These are phyloP conservation scores for Aegilops sharonensis DNA, from an alignment of 176 grass and related monocot species.

Conservation along the genomic window DNA sequence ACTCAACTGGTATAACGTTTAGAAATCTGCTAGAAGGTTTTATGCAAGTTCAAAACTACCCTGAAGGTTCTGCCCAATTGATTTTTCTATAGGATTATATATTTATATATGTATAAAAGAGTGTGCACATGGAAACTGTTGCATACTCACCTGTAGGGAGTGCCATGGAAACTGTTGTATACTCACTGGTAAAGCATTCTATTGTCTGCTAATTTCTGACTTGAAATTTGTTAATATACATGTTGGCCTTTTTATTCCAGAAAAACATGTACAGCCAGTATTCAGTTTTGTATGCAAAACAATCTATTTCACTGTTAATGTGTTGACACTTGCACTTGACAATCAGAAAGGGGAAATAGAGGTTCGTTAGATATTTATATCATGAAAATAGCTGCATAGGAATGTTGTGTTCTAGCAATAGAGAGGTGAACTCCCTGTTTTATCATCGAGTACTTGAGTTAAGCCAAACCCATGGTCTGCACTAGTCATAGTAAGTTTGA, in stretches of 20 bases:
- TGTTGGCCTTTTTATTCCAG: background rate
- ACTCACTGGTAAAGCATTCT: background rate
- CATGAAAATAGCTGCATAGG: background rate
- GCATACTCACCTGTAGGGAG: background rate
- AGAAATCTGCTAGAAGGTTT: background rate
- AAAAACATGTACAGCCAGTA: background rate
- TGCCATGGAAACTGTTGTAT: background rate
- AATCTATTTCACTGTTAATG: slow-evolving; percentile 8
- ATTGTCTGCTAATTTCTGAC: slow-evolving; percentile 18
- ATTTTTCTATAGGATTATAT: background rate
- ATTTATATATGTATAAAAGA: background rate
- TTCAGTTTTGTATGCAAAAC: background rate
- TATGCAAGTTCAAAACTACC: background rate
- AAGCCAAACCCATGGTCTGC: slow-evolving; percentile 15
- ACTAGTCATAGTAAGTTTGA: background rate
- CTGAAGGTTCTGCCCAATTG: background rate
- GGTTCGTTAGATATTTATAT: background rate
- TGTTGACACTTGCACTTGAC: background rate
- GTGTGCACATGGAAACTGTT: background rate
- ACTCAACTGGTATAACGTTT: background rate
- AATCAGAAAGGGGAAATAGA: background rate
- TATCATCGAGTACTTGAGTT: background rate
- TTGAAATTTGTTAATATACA: slow-evolving; percentile 7
- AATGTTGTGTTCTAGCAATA: background rate
- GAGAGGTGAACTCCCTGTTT: slow-evolving; percentile 5